phyloP scores from a whole-genome alignment of 331 rosid genomes.

The Quercus lobata region DNA sequence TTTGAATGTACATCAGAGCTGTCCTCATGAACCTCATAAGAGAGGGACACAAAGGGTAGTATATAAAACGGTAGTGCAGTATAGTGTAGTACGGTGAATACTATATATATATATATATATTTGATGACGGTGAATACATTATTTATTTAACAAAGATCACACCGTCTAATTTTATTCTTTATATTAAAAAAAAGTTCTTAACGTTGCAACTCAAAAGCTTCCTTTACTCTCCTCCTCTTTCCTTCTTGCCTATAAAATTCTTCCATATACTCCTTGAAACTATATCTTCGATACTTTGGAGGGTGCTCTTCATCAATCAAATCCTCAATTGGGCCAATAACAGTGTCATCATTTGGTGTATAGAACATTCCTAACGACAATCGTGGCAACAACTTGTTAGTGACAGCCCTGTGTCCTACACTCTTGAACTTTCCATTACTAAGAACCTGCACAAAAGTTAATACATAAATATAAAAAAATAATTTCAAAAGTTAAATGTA shows the following conservation, averaged over 20 bases:
- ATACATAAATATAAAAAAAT: too few relatives aligned
- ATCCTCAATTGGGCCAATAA: constrained; percentile 35
- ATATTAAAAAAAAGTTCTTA: neutral
- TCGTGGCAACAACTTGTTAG: neutral
- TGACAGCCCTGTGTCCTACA: neutral
- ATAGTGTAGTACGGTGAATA: too few relatives aligned
- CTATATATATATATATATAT: too few relatives aligned
- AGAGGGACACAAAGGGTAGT: too few relatives aligned
- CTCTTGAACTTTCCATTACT: neutral
- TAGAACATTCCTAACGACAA: neutral
- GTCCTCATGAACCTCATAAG: too few relatives aligned
- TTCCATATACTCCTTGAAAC: constrained; percentile 18
- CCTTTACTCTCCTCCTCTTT: constrained; percentile 30
- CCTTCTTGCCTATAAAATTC: constrained; percentile 29
- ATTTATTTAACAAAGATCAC: too few relatives aligned
- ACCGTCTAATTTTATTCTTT: too few relatives aligned
- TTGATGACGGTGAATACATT: too few relatives aligned
- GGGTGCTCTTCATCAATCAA: constrained; percentile 28
- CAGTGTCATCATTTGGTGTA: constrained; percentile 25
- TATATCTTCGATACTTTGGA: constrained; percentile 13
- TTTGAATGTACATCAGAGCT: too few relatives aligned
- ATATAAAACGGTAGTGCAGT: too few relatives aligned
- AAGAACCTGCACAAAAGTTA: neutral
- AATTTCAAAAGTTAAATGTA: too few relatives aligned
- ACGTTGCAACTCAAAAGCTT: constrained; percentile 22